These are phyloP conservation scores for Candida buenavistaensis DNA, from an alignment of 1,139 yeast species.

Conservation along the genomic window DNA sequence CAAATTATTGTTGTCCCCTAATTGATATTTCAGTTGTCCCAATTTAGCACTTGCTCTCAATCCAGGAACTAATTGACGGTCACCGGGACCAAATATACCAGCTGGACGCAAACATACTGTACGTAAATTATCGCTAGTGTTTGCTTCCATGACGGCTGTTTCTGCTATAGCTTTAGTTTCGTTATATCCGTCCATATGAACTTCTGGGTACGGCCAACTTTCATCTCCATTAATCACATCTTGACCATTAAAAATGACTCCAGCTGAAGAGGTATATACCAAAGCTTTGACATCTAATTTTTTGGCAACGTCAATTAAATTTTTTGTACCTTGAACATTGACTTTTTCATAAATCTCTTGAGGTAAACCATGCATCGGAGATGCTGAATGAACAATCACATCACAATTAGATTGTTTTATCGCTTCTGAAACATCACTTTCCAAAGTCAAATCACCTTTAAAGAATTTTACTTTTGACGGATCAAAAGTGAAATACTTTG, in stretches of 20 bases:
- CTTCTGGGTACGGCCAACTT: conserved; percentile 85
- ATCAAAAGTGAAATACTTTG: conserved; percentile 75
- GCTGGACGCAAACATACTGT: conserved; percentile 95
- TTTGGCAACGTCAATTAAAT: conserved; percentile 67
- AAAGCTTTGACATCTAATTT: conserved; percentile 58
- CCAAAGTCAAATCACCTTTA: conserved; percentile 83
- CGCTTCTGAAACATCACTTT: conserved; percentile 65
- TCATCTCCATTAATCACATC: conserved; percentile 92
- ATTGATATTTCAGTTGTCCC: conserved; percentile 89
- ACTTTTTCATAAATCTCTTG: conserved; percentile 84
- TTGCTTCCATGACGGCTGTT: conserved; percentile 70
- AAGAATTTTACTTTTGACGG: conserved; percentile 56
- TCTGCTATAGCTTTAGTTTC: conserved; percentile 95
- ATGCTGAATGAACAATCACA: conserved; percentile 92
- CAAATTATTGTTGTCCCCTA: conserved; percentile 89
- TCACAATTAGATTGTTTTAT: conserved; percentile 60
- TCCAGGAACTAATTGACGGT: conserved; percentile 94
- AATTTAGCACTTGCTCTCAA: conserved; percentile 76
- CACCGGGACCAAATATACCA: conserved; percentile 98
- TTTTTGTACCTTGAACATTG: conserved; percentile 85
- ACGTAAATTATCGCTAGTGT: conserved; percentile 51
- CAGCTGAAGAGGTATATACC: conserved; percentile 96
- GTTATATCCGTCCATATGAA: conserved; percentile 96
- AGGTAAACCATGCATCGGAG: conserved; percentile 89
- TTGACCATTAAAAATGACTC: conserved; percentile 92